Conservation (phyloP, 768 basidiomycete genomes). For the Lentinula lateritia region DNA sequence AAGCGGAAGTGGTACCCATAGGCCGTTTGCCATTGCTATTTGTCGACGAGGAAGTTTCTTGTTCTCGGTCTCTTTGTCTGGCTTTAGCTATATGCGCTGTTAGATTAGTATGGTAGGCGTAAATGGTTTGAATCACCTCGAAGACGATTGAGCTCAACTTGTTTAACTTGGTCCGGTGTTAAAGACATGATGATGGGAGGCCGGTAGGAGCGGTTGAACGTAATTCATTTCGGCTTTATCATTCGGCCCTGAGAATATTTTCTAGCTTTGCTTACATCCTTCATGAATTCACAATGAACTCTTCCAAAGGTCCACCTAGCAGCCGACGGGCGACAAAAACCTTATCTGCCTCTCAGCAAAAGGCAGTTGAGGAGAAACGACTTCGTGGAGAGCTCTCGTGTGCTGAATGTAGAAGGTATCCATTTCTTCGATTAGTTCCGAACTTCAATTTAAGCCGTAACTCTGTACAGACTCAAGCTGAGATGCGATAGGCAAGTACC, state of each 20-base stretch:
- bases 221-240: neutral
- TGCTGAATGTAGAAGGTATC: neutral
- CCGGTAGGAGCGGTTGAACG: neutral
- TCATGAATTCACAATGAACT: neutral
- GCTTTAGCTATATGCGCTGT: slow-evolving; percentile 55
- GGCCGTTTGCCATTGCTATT: slow-evolving; percentile 80
- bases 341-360: neutral
- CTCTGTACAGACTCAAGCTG: neutral
- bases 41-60: slow-evolving; percentile 39
- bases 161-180: slow-evolving; percentile 65
- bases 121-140: slow-evolving; percentile 42
- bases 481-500: neutral
- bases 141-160: slow-evolving; percentile 74
- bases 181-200: slow-evolving; percentile 12
- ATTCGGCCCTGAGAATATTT: neutral
- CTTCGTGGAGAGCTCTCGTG: slow-evolving; percentile 1
- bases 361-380: slow-evolving; percentile 1
- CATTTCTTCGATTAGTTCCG: neutral
- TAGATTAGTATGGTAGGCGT: neutral
- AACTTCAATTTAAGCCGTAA: neutral
- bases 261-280: neutral
- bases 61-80: slow-evolving; percentile 61
- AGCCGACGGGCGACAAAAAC: neutral
- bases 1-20: slow-evolving; percentile 49
- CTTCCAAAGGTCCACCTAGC: neutral